Conservation (phyloP, 345 rosid genomes). For the Dovyalis caffra region DNA sequence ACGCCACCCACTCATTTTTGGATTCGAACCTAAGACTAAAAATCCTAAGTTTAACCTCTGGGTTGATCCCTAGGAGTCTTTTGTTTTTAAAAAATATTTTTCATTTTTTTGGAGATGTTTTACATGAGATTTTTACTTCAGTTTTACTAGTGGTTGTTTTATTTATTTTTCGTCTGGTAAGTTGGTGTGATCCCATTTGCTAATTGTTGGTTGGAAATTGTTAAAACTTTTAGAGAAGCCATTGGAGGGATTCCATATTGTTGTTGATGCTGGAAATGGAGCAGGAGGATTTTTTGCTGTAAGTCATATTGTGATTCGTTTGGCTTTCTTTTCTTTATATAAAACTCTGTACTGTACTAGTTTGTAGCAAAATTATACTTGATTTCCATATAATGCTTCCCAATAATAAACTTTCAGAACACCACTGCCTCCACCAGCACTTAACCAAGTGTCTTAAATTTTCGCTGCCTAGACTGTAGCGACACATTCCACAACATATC, state of each 20-base stretch:
- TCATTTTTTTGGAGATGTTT: neutral
- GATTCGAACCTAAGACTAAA: neutral
- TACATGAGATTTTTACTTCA: neutral
- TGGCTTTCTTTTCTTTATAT: neutral
- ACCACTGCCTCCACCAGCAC: neutral
- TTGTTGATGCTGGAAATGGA: slow-evolving; percentile 99
- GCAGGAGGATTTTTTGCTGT: slow-evolving; percentile 98
- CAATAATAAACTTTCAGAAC: neutral
- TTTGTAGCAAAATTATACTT: neutral
- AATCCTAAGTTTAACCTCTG: neutral
- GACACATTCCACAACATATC: neutral
- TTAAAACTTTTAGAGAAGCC: slow-evolving; percentile 73
- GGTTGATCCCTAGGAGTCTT: neutral
- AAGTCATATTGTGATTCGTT: slow-evolving; percentile 34
- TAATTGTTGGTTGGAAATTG: slow-evolving; percentile 28
- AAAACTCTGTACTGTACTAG: neutral
- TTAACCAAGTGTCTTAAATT: neutral
- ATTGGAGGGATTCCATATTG: slow-evolving; percentile 88
- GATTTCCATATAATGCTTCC: neutral
- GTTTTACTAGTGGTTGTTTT: neutral
- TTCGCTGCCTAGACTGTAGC: neutral
- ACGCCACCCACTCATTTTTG: neutral
- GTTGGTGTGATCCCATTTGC: slow-evolving; percentile 14
- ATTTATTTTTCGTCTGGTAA: neutral
- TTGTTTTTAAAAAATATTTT: neutral